phyloP scores from a whole-genome alignment of 345 rosid genomes.

The Murraya koenigii region DNA sequence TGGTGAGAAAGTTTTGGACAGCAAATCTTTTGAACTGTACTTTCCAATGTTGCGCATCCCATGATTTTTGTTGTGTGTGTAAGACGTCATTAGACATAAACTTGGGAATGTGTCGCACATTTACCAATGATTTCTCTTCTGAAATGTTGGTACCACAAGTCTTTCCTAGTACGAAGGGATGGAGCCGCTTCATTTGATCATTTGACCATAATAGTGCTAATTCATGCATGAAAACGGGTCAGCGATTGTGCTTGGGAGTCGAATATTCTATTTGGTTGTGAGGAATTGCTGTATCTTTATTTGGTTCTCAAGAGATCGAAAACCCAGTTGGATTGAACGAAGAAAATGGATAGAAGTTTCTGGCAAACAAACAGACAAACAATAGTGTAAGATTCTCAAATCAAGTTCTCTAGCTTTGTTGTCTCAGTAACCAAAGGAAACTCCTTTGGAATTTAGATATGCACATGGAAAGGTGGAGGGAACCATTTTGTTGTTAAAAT shows the following conservation, averaged over 20 bases:
- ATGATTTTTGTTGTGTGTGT: neutral
- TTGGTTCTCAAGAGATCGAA: neutral
- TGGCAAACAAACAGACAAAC: neutral
- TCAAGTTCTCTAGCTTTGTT: neutral
- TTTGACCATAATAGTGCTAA: neutral
- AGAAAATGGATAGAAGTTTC: neutral
- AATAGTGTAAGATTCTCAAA: neutral
- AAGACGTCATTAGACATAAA: neutral
- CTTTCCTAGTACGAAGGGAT: neutral
- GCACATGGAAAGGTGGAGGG: slow-evolving; percentile 24
- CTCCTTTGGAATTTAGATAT: slow-evolving; percentile 8
- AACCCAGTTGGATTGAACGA: neutral
- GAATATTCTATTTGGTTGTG: neutral
- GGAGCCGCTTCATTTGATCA: neutral
- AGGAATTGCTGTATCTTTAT: neutral
- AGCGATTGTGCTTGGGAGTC: neutral
- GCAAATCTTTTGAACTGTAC: neutral
- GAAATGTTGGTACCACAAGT: neutral
- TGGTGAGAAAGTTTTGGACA: neutral
- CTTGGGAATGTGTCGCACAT: neutral
- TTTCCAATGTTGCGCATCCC: neutral
- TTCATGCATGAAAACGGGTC: neutral
- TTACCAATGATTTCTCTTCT: neutral
- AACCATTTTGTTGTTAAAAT: slow-evolving; percentile 17
- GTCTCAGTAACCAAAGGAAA: slow-evolving; percentile 13